A percentile compares a stretch with the other conserved stretches of the same genome.
phyloP scores from a whole-genome alignment of 345 rosid genomes.

The Barbarea vulgaris region DNA sequence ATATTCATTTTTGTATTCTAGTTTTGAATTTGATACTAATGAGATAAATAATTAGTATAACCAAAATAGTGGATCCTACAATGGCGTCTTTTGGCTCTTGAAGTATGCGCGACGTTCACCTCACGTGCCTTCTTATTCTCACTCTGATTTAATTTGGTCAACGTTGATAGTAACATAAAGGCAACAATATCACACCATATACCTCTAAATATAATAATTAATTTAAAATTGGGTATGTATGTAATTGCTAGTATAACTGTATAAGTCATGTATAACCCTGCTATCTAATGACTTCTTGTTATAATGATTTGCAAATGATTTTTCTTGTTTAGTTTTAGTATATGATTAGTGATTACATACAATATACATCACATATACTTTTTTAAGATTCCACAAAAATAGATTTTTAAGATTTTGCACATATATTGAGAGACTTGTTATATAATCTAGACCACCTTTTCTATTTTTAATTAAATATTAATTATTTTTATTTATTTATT shows the following conservation, averaged over 20 bases:
- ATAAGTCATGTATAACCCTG: background rate
- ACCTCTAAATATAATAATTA: background rate
- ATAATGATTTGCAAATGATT: slow-evolving; percentile 5
- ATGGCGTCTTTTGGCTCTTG: slow-evolving; percentile 22
- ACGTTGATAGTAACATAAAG: slow-evolving; percentile 22
- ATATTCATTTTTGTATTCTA: background rate
- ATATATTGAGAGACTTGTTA: too few relatives aligned
- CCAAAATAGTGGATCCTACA: slow-evolving; percentile 35
- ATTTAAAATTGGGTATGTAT: background rate
- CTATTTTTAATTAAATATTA: too few relatives aligned
- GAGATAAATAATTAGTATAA: slow-evolving; percentile 7
- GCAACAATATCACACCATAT: background rate
- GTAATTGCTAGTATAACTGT: background rate
- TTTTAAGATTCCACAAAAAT: too few relatives aligned
- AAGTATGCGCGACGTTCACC: slow-evolving; percentile 26
- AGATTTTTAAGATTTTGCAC: too few relatives aligned
- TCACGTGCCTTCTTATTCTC: slow-evolving; percentile 35
- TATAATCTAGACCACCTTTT: too few relatives aligned
- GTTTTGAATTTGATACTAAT: slow-evolving; percentile 9
- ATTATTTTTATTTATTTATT: too few relatives aligned
- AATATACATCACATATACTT: background rate
- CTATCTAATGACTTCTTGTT: background rate
- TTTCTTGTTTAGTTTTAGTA: background rate
- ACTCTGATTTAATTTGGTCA: slow-evolving; percentile 13
- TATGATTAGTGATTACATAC: background rate